Percentiles rank a stretch among this genome's conserved stretches.
Conservation (phyloP, 441 rosid species). For the Lepidium campestre region DNA sequence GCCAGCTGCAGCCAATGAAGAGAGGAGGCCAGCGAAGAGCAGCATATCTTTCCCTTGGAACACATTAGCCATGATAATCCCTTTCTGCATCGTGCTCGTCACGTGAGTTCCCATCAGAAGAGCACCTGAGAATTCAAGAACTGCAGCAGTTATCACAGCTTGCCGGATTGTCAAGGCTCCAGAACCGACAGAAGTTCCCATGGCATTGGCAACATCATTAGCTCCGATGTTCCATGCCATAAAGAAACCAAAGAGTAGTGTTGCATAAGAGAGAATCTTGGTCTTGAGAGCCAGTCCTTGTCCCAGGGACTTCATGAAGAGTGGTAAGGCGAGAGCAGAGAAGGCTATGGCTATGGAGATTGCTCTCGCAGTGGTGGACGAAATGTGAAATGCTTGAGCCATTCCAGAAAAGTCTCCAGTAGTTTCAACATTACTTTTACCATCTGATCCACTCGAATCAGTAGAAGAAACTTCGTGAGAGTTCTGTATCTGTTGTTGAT, state of each 20-base stretch:
- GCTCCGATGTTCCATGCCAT: conserved; percentile 99
- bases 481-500: conserved; percentile 24
- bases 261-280: conserved; percentile 59
- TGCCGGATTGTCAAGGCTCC: conserved; percentile 78
- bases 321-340: conserved; percentile 68
- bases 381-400: conserved; percentile 79
- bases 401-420: conserved; percentile 49
- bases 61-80: conserved; percentile 77
- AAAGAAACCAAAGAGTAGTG: conserved; percentile 81
- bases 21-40: conserved; percentile 85
- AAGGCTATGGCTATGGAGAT: conserved; percentile 64
- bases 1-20: conserved; percentile 93
- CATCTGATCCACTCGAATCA: conserved; percentile 26
- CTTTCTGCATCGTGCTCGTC: conserved; percentile 97
- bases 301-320: conserved; percentile 72
- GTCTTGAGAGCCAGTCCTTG: conserved; percentile 65
- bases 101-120: conserved; percentile 95
- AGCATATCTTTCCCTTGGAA: conserved; percentile 82
- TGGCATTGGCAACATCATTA: conserved; percentile 97
- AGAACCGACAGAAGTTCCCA: conserved; percentile 98
- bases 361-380: conserved; percentile 66
- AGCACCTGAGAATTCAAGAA: conserved; percentile 96
- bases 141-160: conserved; percentile 88
- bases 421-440: conserved; percentile 24
- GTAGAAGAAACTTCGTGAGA: conserved; percentile 10